Percentiles rank a stretch among this genome's conserved stretches.
phyloP scores from a whole-genome alignment of 2,329 filamentous ascomycete species.

The Beauveria sp. region DNA sequence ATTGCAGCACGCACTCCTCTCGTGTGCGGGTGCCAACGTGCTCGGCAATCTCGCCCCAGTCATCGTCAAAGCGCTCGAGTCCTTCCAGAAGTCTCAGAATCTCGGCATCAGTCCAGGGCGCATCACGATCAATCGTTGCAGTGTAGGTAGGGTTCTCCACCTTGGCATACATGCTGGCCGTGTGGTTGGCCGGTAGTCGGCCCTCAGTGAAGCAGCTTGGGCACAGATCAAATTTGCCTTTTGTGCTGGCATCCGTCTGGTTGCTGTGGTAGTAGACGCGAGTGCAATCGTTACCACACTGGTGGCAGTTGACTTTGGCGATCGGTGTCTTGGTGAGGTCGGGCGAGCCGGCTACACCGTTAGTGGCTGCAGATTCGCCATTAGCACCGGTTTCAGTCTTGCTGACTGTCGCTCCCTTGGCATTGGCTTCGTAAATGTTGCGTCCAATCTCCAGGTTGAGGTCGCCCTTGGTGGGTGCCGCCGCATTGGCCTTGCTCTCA shows the following conservation, averaged over 20 bases:
- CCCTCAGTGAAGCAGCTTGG: constrained; percentile 83
- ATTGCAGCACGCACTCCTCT: constrained; percentile 95
- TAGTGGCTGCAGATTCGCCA: constrained; percentile 61
- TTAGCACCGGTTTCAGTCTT: constrained; percentile 66
- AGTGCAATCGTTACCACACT: constrained; percentile 85
- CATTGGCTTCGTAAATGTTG: constrained; percentile 90
- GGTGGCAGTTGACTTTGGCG: constrained; percentile 73
- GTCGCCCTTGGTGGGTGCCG: constrained; percentile 64
- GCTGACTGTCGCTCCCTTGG: constrained; percentile 66
- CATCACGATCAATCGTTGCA: constrained; percentile 70
- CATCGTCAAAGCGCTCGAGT: constrained; percentile 86
- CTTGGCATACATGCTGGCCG: constrained; percentile 74
- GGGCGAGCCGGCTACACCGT: constrained; percentile 53
- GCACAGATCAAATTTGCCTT: constrained; percentile 80
- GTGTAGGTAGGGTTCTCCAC: constrained; percentile 83
- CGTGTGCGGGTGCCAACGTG: constrained; percentile 86
- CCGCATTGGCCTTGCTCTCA: constrained; percentile 62
- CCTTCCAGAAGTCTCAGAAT: constrained; percentile 83
- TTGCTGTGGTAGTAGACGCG: constrained; percentile 53
- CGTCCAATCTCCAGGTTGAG: constrained; percentile 88
- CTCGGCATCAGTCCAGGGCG: constrained; percentile 87
- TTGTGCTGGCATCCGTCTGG: constrained; percentile 49
- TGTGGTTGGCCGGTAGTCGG: constrained; percentile 72
- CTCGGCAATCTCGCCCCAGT: constrained; percentile 89
- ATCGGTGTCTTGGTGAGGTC: constrained; percentile 59